Evolutionary conservation across 257 asterid genomes (phyloP).

Genomic region (Forsythia viridissima): DNA sequence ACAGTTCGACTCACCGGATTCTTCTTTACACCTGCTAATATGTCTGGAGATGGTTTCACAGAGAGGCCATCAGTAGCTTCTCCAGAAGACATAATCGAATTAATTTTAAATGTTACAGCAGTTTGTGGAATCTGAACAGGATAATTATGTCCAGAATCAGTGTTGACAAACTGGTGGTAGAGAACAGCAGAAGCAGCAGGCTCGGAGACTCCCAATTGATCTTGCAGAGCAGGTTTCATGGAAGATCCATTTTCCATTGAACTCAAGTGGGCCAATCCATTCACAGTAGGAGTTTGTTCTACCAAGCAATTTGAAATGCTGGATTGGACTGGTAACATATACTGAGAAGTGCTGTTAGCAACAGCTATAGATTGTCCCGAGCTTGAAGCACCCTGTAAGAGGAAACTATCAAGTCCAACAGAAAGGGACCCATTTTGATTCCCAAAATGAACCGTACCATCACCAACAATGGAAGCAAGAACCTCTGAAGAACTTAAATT

Average conservation of each 20-base stretch:
- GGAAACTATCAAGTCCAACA: constrained; percentile 43
- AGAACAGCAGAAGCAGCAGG: constrained; percentile 54
- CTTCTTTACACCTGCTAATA: constrained; percentile 64
- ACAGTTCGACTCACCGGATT: constrained; percentile 84
- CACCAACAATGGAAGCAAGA: constrained; percentile 37
- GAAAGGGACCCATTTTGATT: constrained; percentile 41
- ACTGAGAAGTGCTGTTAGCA: constrained; percentile 39
- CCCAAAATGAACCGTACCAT: constrained; percentile 34
- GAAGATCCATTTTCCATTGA: constrained; percentile 54
- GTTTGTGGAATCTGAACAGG: constrained; percentile 45
- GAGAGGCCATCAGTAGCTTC: constrained; percentile 37
- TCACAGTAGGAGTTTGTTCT: constrained; percentile 43
- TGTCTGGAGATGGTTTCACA: constrained; percentile 44
- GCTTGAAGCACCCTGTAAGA: constrained; percentile 42
- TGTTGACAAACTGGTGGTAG: constrained; percentile 42
- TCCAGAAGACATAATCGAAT: constrained; percentile 49
- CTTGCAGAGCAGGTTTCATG: constrained; percentile 46
- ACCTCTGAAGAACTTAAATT: constrained; percentile 31
- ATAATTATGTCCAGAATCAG: constrained; percentile 35
- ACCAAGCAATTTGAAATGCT: constrained; percentile 48
- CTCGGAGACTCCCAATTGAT: constrained; percentile 47
- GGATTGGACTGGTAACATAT: constrained; percentile 51
- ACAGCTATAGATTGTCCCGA: constrained; percentile 30
- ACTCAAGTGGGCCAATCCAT: constrained; percentile 53
- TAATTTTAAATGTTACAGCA: constrained; percentile 49